Conservation (phyloP, 345 rosid species). For the Brassica carinata region DNA sequence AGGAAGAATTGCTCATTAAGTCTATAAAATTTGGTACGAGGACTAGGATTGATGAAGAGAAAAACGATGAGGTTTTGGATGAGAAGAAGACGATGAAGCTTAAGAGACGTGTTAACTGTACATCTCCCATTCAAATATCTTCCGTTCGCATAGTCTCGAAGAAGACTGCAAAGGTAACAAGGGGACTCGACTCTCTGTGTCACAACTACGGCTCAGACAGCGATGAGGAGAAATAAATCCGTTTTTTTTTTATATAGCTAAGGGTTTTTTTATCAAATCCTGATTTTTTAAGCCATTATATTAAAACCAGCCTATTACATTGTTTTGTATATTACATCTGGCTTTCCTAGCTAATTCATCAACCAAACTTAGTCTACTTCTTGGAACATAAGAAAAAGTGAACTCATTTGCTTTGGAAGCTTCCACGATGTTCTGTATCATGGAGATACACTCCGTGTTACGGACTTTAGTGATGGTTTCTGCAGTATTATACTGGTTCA, state of each 20-base stretch:
- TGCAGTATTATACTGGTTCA: too few relatives aligned
- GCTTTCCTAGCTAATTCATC: too few relatives aligned
- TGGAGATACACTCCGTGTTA: too few relatives aligned
- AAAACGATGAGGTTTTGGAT: slow-evolving; percentile 45
- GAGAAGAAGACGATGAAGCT: slow-evolving; percentile 32
- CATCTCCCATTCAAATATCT: slow-evolving; percentile 27
- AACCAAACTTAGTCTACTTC: too few relatives aligned
- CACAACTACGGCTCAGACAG: slow-evolving; percentile 48
- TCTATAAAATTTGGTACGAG: slow-evolving; percentile 45
- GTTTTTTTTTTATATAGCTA: not conserved
- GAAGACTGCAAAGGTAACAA: slow-evolving; percentile 40
- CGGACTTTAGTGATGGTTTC: too few relatives aligned
- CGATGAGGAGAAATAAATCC: slow-evolving; percentile 40
- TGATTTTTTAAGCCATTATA: too few relatives aligned
- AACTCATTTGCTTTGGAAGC: too few relatives aligned
- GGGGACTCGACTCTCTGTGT: slow-evolving; percentile 51
- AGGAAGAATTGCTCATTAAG: slow-evolving; percentile 58
- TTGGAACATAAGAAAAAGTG: too few relatives aligned
- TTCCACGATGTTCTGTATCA: too few relatives aligned
- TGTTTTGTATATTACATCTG: too few relatives aligned
- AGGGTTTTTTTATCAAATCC: too few relatives aligned
- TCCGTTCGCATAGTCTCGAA: slow-evolving; percentile 42
- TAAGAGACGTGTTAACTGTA: slow-evolving; percentile 22
- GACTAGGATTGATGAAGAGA: slow-evolving; percentile 45
- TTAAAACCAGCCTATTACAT: too few relatives aligned